Evolutionary conservation across 108 stramenopile species (phyloP).

Genomic region (Cyclostephanos tholiformis): DNA sequence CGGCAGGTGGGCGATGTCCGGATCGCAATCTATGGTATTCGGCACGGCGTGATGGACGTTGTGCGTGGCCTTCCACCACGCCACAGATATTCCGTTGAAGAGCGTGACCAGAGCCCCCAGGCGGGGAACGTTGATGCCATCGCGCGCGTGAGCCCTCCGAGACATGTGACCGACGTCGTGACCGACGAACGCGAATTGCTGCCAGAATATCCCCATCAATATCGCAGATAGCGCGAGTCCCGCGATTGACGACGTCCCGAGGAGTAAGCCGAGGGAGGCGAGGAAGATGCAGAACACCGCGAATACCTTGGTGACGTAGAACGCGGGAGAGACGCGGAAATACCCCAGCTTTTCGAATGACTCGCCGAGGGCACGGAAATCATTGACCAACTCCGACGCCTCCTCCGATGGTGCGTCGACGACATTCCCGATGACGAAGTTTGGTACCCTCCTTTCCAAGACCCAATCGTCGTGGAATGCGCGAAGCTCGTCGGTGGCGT

Average conservation of each 20-base stretch:
- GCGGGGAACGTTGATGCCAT: conserved; percentile 51
- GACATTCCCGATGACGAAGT: conserved; percentile 63
- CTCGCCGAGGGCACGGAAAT: conserved; percentile 60
- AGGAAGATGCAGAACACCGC: conserved; percentile 35
- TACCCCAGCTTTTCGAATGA: conserved; percentile 50
- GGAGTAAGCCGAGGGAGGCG: conserved; percentile 25
- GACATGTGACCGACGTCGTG: conserved; percentile 91
- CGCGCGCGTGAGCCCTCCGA: conserved; percentile 63
- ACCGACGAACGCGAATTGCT: conserved; percentile 90
- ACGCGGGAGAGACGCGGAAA: conserved; percentile 42
- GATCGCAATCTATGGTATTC: conserved; percentile 87
- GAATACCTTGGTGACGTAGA: conserved; percentile 34
- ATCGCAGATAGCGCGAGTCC: conserved; percentile 33
- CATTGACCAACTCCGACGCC: conserved; percentile 47
- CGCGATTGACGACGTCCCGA: conserved; percentile 13
- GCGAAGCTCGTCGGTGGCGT: conserved; percentile 74
- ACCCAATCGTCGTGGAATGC: conserved; percentile 69
- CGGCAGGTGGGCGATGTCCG: conserved; percentile 95
- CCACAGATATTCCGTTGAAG: conserved; percentile 77
- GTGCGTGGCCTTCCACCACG: conserved; percentile 95
- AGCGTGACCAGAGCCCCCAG: conserved; percentile 60
- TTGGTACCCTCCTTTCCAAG: conserved; percentile 52
- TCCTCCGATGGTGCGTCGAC: conserved; percentile 27
- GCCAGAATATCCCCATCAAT: conserved; percentile 80
- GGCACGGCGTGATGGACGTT: conserved; percentile 92